These are phyloP conservation scores for Aspergillus sp. DNA, from an alignment of 2,329 filamentous ascomycete genomes.

Conservation along the genomic window DNA sequence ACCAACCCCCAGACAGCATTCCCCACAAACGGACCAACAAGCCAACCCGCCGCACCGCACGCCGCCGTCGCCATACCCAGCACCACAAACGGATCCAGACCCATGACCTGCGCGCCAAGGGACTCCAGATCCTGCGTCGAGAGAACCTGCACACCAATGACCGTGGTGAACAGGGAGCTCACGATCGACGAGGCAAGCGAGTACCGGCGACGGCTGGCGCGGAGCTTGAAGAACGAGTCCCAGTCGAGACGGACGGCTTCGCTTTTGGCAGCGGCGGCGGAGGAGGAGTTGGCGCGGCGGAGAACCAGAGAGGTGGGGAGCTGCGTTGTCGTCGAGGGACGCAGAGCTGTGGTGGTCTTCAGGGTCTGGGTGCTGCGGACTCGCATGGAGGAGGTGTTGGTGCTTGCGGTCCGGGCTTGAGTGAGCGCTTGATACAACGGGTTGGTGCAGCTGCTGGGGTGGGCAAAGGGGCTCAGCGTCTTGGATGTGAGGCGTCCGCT, in stretches of 20 bases:
- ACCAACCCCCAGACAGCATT: slow-evolving; percentile 75
- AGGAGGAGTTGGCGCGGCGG: slow-evolving; percentile 32
- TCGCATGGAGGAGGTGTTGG: slow-evolving; percentile 26
- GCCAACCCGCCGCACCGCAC: slow-evolving; percentile 81
- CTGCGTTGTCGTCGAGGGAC: slow-evolving; percentile 13
- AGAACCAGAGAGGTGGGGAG: slow-evolving; percentile 12
- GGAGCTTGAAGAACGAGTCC: slow-evolving; percentile 91
- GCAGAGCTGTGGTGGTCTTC: slow-evolving; percentile 15
- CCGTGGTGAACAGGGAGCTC: slow-evolving; percentile 64
- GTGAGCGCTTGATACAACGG: slow-evolving; percentile 24
- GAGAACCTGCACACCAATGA: slow-evolving; percentile 56
- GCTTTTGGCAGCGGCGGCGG: slow-evolving; percentile 28
- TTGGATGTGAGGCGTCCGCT: slow-evolving; percentile 30
- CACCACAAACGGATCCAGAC: slow-evolving; percentile 84
- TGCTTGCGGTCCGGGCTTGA: slow-evolving; percentile 29
- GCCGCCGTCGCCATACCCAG: slow-evolving; percentile 78
- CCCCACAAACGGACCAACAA: slow-evolving; percentile 80
- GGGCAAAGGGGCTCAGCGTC: slow-evolving; percentile 27
- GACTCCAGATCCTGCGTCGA: slow-evolving; percentile 70
- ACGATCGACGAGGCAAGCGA: slow-evolving; percentile 76
- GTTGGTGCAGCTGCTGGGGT: slow-evolving; percentile 21
- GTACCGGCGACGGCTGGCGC: slow-evolving; percentile 79
- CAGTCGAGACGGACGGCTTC: slow-evolving; percentile 65
- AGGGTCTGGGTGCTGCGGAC: slow-evolving; percentile 16
- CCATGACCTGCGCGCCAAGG: slow-evolving; percentile 67